Evolutionary conservation across 345 rosid species (phyloP).

Genomic region (Boechera divaricarpa): DNA sequence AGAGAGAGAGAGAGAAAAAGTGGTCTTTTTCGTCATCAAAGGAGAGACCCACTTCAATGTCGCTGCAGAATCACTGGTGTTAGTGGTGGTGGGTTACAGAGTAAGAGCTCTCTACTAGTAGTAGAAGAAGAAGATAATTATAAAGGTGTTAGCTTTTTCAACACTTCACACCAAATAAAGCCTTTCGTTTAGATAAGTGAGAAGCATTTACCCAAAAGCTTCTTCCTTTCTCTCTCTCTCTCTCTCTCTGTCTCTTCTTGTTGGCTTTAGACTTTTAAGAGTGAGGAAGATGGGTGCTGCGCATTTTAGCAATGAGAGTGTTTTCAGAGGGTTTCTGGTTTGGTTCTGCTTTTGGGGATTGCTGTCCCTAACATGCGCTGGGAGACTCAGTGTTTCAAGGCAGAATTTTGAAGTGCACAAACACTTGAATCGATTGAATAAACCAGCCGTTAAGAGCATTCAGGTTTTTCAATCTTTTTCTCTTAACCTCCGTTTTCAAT

Average conservation of each 20-base stretch:
- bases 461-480: slow-evolving; percentile 46
- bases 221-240: slow-evolving; percentile 7
- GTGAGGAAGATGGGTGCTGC: slow-evolving; percentile 42
- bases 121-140: slow-evolving; percentile 22
- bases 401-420: slow-evolving; percentile 77
- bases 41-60: slow-evolving; percentile 50
- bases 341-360: slow-evolving; percentile 56
- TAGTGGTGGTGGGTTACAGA: slow-evolving; percentile 49
- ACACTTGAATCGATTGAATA: slow-evolving; percentile 90
- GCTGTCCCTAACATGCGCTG: slow-evolving; percentile 55
- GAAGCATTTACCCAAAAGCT: slow-evolving; percentile 28
- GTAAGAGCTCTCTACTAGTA: slow-evolving; percentile 32
- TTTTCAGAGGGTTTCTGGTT: slow-evolving; percentile 42
- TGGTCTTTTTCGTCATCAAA: slow-evolving; percentile 44
- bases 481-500: not conserved
- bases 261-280: slow-evolving; percentile 1
- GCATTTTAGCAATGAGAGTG: slow-evolving; percentile 49
- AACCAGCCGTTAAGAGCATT: slow-evolving; percentile 75
- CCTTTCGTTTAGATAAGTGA: slow-evolving; percentile 12
- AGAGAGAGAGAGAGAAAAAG: slow-evolving; percentile 28
- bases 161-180: slow-evolving; percentile 38
- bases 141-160: slow-evolving; percentile 39
- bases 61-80: slow-evolving; percentile 44
- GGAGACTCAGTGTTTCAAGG: slow-evolving; percentile 64
- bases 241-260: slow-evolving; percentile 15